Conservation (phyloP, 331 rosid species). For the Quercus lobata region DNA sequence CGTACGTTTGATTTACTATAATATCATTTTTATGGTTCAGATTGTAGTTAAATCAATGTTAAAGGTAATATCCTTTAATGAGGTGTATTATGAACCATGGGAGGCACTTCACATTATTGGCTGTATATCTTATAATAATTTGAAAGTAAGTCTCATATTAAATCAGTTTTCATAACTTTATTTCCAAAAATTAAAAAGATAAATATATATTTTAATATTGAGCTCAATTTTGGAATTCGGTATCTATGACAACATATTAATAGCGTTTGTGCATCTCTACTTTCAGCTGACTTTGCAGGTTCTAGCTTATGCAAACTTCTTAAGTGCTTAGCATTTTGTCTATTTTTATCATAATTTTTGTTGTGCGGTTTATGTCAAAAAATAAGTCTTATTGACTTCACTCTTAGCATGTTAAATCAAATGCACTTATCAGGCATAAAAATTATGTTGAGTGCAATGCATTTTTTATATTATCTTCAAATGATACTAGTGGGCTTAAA, state of each 20-base stretch:
- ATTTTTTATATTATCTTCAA: not conserved
- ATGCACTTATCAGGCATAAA: not conserved
- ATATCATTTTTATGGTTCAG: not conserved
- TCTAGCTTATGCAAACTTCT: not conserved
- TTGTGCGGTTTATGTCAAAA: not conserved
- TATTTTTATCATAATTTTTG: not conserved
- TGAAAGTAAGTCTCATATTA: not conserved
- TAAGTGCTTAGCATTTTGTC: not conserved
- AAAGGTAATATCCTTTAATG: not conserved
- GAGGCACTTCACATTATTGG: not conserved
- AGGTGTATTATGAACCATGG: not conserved
- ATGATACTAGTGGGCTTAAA: not conserved
- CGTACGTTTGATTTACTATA: not conserved
- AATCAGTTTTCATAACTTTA: not conserved
- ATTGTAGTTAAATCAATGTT: not conserved
- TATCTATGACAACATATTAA: not conserved
- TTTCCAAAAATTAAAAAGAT: not conserved
- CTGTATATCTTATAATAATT: not conserved
- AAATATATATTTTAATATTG: not conserved
- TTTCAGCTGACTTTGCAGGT: not conserved
- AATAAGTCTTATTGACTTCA: not conserved
- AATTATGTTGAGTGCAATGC: not conserved
- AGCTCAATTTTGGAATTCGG: not conserved
- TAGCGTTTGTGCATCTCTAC: not conserved
- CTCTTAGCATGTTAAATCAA: not conserved